Percentiles rank a stretch among this genome's conserved stretches.
These are phyloP conservation scores for Candolleomyces eurysporus DNA, from an alignment of 768 basidiomycete species.

Conservation along the genomic window DNA sequence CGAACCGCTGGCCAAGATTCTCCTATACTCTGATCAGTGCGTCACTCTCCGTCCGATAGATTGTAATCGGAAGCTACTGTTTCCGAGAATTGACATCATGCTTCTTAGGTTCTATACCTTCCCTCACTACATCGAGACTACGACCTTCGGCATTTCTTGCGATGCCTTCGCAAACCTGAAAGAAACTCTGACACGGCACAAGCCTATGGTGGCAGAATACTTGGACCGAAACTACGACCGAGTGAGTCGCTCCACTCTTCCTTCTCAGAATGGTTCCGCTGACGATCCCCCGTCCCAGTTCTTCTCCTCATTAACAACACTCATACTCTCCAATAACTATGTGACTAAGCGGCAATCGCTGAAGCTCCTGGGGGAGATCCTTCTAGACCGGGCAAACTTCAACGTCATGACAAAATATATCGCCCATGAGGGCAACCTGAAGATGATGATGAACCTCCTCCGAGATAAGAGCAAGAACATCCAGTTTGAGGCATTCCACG, in stretches of 20 bases:
- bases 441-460: slow-evolving; percentile 99
- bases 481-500: slow-evolving; percentile 99
- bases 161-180: slow-evolving; percentile 98
- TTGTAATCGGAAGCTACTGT: slow-evolving; percentile 1
- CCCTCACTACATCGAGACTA: slow-evolving; percentile 94
- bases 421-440: slow-evolving; percentile 90
- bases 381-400: slow-evolving; percentile 97
- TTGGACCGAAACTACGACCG: slow-evolving; percentile 97
- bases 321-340: slow-evolving; percentile 93
- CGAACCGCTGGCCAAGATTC: slow-evolving; percentile 84
- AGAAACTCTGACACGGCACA: slow-evolving; percentile 95
- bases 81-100: slow-evolving; percentile 1
- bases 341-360: slow-evolving; percentile 99
- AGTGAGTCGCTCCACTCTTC: slow-evolving; percentile 42
- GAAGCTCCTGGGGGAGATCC: slow-evolving; percentile 95
- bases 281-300: slow-evolving; percentile 53
- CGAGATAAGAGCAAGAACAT: slow-evolving; percentile 99
- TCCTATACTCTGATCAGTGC: slow-evolving; percentile 92
- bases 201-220: slow-evolving; percentile 96
- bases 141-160: slow-evolving; percentile 97
- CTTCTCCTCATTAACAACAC: slow-evolving; percentile 91
- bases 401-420: slow-evolving; percentile 99
- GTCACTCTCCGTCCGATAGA: slow-evolving; percentile 27
- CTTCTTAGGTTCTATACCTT: slow-evolving; percentile 86
- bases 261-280: slow-evolving; percentile 4